Percentiles rank a stretch among this genome's conserved stretches.
These are phyloP conservation scores for Exophiala aquamarina DNA, from an alignment of 2,329 filamentous ascomycete species.

Conservation along the genomic window DNA sequence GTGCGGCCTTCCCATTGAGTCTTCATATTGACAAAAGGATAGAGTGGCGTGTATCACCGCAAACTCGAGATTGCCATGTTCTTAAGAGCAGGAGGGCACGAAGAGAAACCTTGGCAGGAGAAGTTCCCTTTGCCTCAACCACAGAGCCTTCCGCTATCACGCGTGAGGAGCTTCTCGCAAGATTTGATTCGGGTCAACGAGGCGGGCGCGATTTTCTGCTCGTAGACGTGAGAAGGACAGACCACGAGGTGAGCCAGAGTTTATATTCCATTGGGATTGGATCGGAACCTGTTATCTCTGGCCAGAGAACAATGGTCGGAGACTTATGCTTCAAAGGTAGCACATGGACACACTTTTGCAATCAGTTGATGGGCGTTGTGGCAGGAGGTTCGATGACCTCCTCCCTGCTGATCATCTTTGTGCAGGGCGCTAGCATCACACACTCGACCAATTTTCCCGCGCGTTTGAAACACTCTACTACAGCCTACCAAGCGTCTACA, in stretches of 20 bases:
- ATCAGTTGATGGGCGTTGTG: neutral
- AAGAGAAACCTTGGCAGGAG: constrained; percentile 40
- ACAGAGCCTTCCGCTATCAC: constrained; percentile 30
- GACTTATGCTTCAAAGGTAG: constrained; percentile 3
- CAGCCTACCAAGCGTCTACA: constrained; percentile 37
- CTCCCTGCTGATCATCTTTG: constrained; percentile 8
- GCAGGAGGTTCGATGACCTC: neutral
- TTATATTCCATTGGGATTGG: neutral
- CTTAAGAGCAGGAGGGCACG: neutral
- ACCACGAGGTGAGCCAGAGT: constrained; percentile 49
- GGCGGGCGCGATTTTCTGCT: constrained; percentile 40
- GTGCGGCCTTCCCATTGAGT: neutral
- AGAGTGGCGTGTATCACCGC: neutral
- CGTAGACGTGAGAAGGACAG: constrained; percentile 48
- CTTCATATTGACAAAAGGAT: neutral
- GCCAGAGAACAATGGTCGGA: constrained; percentile 2
- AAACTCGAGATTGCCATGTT: neutral
- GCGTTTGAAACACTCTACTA: constrained; percentile 41
- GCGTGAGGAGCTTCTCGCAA: constrained; percentile 37
- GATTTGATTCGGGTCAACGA: constrained; percentile 34
- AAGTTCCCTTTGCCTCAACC: constrained; percentile 40
- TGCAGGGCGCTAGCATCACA: constrained; percentile 61
- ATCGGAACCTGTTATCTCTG: neutral
- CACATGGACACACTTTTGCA: neutral
- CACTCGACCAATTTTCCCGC: constrained; percentile 53